phyloP scores from a whole-genome alignment of 2,329 filamentous ascomycete species.

The Colletotrichum sp. region DNA sequence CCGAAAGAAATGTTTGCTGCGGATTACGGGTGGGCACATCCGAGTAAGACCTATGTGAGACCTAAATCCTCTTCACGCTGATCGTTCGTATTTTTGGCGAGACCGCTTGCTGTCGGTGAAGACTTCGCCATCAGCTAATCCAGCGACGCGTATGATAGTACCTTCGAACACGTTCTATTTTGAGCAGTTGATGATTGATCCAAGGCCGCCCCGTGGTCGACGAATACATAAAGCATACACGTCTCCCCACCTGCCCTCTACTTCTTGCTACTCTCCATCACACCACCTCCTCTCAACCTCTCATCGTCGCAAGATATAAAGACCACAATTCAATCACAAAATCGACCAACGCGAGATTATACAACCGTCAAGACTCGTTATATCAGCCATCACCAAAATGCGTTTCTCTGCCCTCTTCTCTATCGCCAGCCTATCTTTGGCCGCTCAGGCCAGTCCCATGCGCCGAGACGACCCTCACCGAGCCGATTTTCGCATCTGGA shows the following conservation, averaged over 20 bases:
- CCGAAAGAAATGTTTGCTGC: not conserved
- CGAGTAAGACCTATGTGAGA: slow-evolving; percentile 4
- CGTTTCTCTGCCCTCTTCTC: not conserved
- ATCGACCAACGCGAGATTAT: not conserved
- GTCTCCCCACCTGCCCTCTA: not conserved
- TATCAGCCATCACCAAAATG: not conserved
- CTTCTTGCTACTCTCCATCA: not conserved
- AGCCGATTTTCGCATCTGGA: slow-evolving; percentile 9
- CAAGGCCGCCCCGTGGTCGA: not conserved
- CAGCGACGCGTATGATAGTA: not conserved
- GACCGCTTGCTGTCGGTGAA: not conserved
- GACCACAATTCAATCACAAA: not conserved
- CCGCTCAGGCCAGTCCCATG: not conserved
- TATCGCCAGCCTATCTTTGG: not conserved
- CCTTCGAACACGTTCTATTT: not conserved
- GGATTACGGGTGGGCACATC: not conserved
- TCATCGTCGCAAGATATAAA: not conserved
- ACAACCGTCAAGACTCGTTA: not conserved
- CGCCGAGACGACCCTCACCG: not conserved
- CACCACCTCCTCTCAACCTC: not conserved
- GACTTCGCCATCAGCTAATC: not conserved
- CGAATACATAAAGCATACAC: not conserved
- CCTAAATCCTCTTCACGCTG: not conserved
- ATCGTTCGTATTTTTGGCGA: not conserved
- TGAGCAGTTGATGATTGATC: not conserved